These are phyloP conservation scores for Crucibulum laeve DNA, from an alignment of 768 basidiomycete genomes.

Conservation along the genomic window DNA sequence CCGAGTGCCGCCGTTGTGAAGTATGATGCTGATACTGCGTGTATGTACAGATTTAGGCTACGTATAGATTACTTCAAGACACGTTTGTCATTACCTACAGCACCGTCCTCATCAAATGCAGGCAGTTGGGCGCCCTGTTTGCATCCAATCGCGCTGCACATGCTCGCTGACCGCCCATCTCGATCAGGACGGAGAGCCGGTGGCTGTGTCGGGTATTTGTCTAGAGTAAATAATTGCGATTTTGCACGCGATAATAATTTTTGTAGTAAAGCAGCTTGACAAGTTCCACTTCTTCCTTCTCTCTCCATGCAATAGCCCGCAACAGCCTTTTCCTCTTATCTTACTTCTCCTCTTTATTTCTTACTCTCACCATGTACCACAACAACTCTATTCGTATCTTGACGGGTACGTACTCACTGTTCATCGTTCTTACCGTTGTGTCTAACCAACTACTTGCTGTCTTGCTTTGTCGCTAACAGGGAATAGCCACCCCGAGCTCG, in stretches of 20 bases:
- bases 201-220: constrained; percentile 46
- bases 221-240: constrained; percentile 24
- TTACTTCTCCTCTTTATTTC: constrained; percentile 14
- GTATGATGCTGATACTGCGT: no score
- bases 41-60: no score
- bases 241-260: constrained; percentile 10
- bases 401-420: constrained; percentile 57
- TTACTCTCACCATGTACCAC: constrained; percentile 55
- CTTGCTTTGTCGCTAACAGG: constrained; percentile 46
- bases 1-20: constrained; percentile 40
- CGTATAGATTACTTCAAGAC: no score
- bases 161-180: no score
- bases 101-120: no score
- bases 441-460: constrained; percentile 3
- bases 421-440: constrained; percentile 2
- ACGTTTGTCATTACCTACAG: no score
- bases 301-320: constrained; percentile 34
- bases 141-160: no score
- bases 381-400: constrained; percentile 77
- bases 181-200: constrained; percentile 13
- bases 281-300: constrained; percentile 22
- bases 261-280: constrained; percentile 11
- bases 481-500: constrained; percentile 98
- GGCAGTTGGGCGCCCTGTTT: no score
- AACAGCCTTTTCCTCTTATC: constrained; percentile 13